Conservation (phyloP, 1,284 basidiomycete genomes). For the Ceratobasidium sp. region DNA sequence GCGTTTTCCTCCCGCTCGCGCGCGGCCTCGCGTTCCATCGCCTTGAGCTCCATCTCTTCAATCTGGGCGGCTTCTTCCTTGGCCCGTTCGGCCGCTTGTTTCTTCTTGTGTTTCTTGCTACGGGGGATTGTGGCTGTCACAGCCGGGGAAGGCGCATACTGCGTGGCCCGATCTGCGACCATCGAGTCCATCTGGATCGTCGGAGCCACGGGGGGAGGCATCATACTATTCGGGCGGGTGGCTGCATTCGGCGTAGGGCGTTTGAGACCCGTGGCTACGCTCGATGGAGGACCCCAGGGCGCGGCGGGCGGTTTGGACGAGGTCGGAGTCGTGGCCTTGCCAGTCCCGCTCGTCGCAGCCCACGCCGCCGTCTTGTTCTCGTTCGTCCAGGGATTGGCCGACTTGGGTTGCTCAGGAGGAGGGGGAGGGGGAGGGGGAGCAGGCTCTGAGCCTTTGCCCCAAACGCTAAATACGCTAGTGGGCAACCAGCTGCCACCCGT, state of each 20-base stretch:
- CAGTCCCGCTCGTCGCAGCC: neutral
- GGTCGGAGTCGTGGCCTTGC: slow-evolving; percentile 15
- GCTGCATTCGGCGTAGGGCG: neutral
- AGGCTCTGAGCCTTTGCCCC: slow-evolving; percentile 12
- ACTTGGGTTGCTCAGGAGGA: neutral
- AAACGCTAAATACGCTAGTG: neutral
- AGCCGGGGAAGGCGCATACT: slow-evolving; percentile 8
- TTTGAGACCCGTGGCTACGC: slow-evolving; percentile 12
- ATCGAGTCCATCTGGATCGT: slow-evolving; percentile 33
- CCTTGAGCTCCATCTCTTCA: slow-evolving; percentile 16
- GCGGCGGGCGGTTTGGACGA: slow-evolving; percentile 1
- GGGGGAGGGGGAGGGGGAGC: neutral
- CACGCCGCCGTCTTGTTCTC: neutral
- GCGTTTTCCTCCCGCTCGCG: slow-evolving; percentile 29
- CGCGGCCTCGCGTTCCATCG: slow-evolving; percentile 22
- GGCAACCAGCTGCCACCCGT: slow-evolving; percentile 5
- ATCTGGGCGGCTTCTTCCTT: slow-evolving; percentile 14
- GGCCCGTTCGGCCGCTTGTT: slow-evolving; percentile 10
- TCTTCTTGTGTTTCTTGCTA: slow-evolving; percentile 14
- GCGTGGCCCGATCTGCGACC: slow-evolving; percentile 31
- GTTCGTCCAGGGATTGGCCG: slow-evolving; percentile 15
- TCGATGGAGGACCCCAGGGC: slow-evolving; percentile 9
- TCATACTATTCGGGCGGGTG: neutral
- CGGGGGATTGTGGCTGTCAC: neutral
- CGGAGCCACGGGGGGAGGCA: slow-evolving; percentile 18